These are phyloP conservation scores for Enterospora canceri DNA, from an alignment of 371 early-diverging fungal genomes.

Conservation along the genomic window DNA sequence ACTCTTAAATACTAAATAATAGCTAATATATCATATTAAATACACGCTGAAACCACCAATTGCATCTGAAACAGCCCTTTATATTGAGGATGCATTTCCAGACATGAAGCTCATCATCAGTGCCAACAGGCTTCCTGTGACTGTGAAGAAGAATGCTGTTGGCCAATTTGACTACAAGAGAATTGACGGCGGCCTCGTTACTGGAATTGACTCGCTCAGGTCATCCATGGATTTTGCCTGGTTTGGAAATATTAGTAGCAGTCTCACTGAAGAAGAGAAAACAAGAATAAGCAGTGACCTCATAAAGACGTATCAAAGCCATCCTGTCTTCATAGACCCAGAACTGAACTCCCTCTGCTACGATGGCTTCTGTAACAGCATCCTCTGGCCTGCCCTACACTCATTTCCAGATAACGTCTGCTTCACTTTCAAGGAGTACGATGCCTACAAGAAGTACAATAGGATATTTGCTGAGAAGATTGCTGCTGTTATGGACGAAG, in stretches of 20 bases:
- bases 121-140: slow-evolving; percentile 94
- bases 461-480: slow-evolving; percentile 72
- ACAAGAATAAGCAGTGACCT: slow-evolving; percentile 63
- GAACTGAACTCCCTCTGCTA: slow-evolving; percentile 88
- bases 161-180: slow-evolving; percentile 64
- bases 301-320: slow-evolving; percentile 67
- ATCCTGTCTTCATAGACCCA: slow-evolving; percentile 84
- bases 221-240: slow-evolving; percentile 84
- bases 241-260: slow-evolving; percentile 92
- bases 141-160: slow-evolving; percentile 64
- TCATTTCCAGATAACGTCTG: slow-evolving; percentile 86
- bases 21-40: no score
- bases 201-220: slow-evolving; percentile 79
- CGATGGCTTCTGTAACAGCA: slow-evolving; percentile 86
- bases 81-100: neutral
- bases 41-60: no score
- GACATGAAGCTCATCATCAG: slow-evolving; percentile 69
- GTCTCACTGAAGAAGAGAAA: slow-evolving; percentile 69
- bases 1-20: no score
- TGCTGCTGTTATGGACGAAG: slow-evolving; percentile 65
- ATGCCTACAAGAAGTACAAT: slow-evolving; percentile 81
- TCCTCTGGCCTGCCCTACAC: slow-evolving; percentile 93
- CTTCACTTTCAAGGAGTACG: slow-evolving; percentile 77
- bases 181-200: slow-evolving; percentile 87
- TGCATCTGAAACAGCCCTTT: no score